Evolutionary conservation across 371 early-diverging fungal genomes (phyloP), one percentile per base, ranked within the genome.

Genomic region (Rhizopus arrhizus): DNA sequence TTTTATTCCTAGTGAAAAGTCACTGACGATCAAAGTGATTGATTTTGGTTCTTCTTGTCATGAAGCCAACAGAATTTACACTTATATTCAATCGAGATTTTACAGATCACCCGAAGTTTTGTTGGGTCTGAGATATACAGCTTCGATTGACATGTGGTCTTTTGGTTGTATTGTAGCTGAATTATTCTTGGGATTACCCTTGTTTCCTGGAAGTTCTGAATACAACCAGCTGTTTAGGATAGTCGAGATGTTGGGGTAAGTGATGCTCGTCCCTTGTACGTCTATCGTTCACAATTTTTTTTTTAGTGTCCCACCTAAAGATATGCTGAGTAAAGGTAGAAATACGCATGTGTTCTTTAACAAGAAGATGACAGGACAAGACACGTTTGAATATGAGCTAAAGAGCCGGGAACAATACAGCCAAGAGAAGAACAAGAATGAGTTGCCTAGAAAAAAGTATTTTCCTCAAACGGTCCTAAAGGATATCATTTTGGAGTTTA

Each of bases 101-200:
- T 99, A 99, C 67, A 86, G 99, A 52, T 91, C 95, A 13, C 99
- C 99, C 4, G 99, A 99, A 73, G 95, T 99, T 0, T 73, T 99
- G 7, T 77, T 99, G 9, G 99, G 97, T 0, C 74, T 97, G 34
- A 91, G 94, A 56, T 93, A 98, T 77, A 90, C 95, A 3, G 87
- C 95, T 34, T 82, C 94, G n/a, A 96, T 97, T 43, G 99, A 99
- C 70, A 96, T 99, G 88, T 99, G 99, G 99, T 95, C 98, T 4
- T 78, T 98, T 6, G 99, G 99, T 0, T 99, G 99, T 72, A 95
- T 99, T 60, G 94, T 96, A 15, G 98, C 95, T 1, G 99, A 99
- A 71, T 79, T 99, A 31, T 95, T 92, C 63, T 73, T 95, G 4
- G 96, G 97, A 0, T 75, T 94, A 3, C 97, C 98, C 0, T 72